phyloP scores from a whole-genome alignment of 371 early-diverging fungal species.

The Nematocida sp. region DNA sequence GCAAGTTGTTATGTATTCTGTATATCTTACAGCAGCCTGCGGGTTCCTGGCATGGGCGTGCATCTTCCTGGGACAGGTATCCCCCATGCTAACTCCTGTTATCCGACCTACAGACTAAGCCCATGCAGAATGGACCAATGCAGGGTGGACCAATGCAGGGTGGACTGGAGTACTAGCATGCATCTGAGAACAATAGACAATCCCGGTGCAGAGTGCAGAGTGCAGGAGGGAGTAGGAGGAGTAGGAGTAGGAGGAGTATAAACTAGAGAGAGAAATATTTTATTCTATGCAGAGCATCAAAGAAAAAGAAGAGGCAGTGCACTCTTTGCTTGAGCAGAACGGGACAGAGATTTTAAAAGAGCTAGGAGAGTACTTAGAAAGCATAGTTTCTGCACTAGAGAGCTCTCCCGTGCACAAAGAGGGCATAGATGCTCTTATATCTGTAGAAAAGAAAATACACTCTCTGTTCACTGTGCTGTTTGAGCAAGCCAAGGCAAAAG shows the following conservation, averaged over 20 bases:
- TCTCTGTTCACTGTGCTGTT: neutral
- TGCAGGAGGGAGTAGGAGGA: no score
- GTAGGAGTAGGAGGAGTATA: no score
- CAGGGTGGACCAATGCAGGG: no score
- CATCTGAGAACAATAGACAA: no score
- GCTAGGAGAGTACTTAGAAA: constrained; percentile 23
- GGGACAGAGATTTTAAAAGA: constrained; percentile 15
- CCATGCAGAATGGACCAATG: no score
- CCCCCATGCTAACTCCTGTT: constrained; percentile 28
- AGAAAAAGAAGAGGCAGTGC: constrained; percentile 7
- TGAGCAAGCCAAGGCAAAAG: constrained; percentile 26
- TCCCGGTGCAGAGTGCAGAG: no score
- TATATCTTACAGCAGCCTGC: constrained; percentile 9
- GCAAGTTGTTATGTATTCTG: constrained; percentile 1
- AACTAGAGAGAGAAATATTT: no score
- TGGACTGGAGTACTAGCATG: no score
- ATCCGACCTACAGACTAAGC: no score
- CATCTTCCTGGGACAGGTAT: constrained; percentile 32
- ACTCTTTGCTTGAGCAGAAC: neutral
- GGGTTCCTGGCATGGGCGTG: constrained; percentile 38
- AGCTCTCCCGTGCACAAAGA: constrained; percentile 34
- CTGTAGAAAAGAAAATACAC: constrained; percentile 10
- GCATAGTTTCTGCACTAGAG: constrained; percentile 7
- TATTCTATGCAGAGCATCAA: constrained; percentile 18
- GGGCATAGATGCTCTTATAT: neutral